phyloP scores from a whole-genome alignment of 805 yeast species.

The Torulaspora indica region DNA sequence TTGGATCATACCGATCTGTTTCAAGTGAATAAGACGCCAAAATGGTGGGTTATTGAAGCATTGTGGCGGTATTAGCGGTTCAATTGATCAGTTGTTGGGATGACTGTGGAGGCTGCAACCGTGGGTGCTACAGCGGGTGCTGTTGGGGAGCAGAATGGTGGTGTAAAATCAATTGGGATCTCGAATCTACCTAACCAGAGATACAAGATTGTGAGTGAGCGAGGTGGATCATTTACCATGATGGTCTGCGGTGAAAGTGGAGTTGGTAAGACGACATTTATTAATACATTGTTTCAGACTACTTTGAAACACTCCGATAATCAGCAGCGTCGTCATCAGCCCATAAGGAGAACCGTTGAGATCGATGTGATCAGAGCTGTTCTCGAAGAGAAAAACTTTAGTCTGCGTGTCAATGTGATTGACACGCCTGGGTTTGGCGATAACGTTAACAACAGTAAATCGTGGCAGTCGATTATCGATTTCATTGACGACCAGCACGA shows the following conservation, averaged over 20 bases:
- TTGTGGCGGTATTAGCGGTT: neutral
- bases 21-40: conserved; percentile 7
- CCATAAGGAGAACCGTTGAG: conserved; percentile 63
- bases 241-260: conserved; percentile 93
- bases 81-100: neutral
- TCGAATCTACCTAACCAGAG: conserved; percentile 72
- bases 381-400: conserved; percentile 78
- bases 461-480: conserved; percentile 84
- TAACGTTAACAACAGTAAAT: conserved; percentile 74
- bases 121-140: conserved; percentile 11
- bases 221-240: conserved; percentile 71
- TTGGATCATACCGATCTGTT: conserved; percentile 2
- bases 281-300: conserved; percentile 80
- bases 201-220: conserved; percentile 68
- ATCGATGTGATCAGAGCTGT: conserved; percentile 75
- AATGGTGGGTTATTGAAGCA: neutral
- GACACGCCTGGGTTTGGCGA: conserved; percentile 96
- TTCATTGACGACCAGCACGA: conserved; percentile 91
- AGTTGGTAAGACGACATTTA: conserved; percentile 85
- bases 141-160: conserved; percentile 1
- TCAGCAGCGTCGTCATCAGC: conserved; percentile 41
- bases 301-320: conserved; percentile 53
- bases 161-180: conserved; percentile 45
- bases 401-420: conserved; percentile 68
- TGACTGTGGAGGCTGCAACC: conserved; percentile 11